Evolutionary conservation across 306 rosid genomes (phyloP).

Genomic region (Canavalia ensiformis): DNA sequence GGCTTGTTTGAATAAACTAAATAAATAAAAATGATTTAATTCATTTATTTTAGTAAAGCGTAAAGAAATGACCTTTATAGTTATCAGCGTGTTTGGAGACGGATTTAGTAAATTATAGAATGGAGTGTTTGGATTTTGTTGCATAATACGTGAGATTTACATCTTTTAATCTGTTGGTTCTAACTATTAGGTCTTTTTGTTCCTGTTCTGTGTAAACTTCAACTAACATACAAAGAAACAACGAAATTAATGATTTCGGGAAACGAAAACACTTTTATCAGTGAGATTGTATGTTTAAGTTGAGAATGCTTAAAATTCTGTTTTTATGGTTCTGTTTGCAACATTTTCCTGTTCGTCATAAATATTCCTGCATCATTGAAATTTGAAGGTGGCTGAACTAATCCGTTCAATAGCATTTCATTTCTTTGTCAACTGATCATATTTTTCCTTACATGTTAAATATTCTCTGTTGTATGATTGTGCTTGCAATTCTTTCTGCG

Average conservation of each 20-base stretch:
- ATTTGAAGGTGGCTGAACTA: background rate
- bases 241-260: background rate
- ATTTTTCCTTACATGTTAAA: background rate
- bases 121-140: background rate
- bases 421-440: background rate
- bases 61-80: background rate
- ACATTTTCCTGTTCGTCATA: background rate
- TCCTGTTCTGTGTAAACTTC: background rate
- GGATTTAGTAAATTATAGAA: background rate
- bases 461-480: background rate
- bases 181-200: background rate
- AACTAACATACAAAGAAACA: background rate
- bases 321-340: background rate
- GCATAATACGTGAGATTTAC: background rate
- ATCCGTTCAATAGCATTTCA: constrained; percentile 2
- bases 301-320: background rate
- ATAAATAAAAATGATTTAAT: background rate
- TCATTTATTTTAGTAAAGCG: background rate
- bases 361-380: constrained; percentile 14
- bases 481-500: background rate
- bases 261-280: background rate
- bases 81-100: background rate
- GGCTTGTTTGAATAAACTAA: background rate
- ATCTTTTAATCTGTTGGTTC: background rate
- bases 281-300: constrained; percentile 2